A percentile compares a stretch with the other conserved stretches of the same genome.
phyloP scores from a whole-genome alignment of 2,329 filamentous ascomycete genomes.

The Calonectria henricotiae region DNA sequence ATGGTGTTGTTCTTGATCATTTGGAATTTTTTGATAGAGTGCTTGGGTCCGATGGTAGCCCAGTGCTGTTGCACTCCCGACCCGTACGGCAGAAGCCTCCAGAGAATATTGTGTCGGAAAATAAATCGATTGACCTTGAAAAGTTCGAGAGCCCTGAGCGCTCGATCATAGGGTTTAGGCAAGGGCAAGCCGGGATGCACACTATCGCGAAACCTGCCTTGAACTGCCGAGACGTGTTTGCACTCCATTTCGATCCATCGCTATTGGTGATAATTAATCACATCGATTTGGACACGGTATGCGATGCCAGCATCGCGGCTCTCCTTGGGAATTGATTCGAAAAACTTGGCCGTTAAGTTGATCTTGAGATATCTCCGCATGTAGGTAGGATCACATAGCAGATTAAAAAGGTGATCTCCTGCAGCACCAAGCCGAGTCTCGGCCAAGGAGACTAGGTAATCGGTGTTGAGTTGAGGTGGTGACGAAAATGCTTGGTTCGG shows the following conservation, averaged over 20 bases:
- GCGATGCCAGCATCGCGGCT: neutral
- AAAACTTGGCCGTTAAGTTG: neutral
- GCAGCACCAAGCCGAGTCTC: slow-evolving; percentile 4
- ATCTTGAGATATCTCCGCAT: neutral
- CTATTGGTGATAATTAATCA: neutral
- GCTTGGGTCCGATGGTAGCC: neutral
- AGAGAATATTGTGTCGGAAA: neutral
- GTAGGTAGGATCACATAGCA: slow-evolving; percentile 12
- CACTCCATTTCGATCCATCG: neutral
- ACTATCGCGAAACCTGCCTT: neutral
- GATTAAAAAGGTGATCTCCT: slow-evolving; percentile 9
- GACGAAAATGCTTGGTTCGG: slow-evolving; percentile 22
- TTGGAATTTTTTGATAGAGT: neutral
- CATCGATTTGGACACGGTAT: neutral
- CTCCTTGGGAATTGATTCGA: neutral
- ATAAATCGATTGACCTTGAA: neutral
- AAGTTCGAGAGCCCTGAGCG: neutral
- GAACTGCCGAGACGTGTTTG: neutral
- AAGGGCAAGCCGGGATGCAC: neutral
- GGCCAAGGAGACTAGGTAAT: slow-evolving; percentile 6
- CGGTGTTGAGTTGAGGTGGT: slow-evolving; percentile 13
- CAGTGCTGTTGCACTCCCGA: neutral
- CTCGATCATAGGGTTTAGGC: neutral
- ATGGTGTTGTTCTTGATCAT: neutral
- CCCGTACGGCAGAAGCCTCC: neutral